Conservation (phyloP, 2,329 filamentous ascomycete species). For the Neofusicoccum umdonicola region DNA sequence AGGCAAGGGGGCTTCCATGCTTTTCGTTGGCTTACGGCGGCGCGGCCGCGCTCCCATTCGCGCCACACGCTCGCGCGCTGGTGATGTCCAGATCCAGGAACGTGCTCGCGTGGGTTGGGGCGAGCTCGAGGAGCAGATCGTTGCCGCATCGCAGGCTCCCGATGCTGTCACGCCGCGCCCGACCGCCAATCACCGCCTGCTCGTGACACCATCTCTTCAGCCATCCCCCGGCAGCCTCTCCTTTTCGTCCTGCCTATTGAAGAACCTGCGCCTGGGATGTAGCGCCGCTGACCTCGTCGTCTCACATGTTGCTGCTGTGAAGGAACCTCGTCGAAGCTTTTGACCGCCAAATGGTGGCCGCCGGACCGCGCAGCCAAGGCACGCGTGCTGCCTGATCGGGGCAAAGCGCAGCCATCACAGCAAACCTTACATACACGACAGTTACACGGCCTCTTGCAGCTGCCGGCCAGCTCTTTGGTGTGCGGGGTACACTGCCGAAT, state of each 20-base stretch:
- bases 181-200: conserved; percentile 4
- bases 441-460: too few species aligned
- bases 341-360: neutral
- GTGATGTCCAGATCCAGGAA: conserved; percentile 10
- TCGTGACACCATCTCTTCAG: neutral
- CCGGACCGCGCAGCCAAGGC: too few species aligned
- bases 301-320: neutral
- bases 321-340: neutral
- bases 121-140: neutral
- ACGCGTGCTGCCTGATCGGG: neutral
- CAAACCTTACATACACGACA: conserved; percentile 8
- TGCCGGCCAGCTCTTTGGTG: neutral
- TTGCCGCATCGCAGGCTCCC: neutral
- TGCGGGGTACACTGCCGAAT: neutral
- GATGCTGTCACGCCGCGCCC: conserved; percentile 1
- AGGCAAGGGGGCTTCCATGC: conserved; percentile 11
- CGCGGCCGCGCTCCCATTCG: too few species aligned
- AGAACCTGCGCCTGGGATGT: neutral
- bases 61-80: neutral
- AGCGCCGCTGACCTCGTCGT: conserved; percentile 2
- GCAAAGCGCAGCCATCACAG: neutral
- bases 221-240: neutral
- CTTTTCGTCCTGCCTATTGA: neutral
- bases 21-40: neutral
- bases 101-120: conserved; percentile 1